Conservation (phyloP, 768 basidiomycete species). For the Galerina sulciceps region DNA sequence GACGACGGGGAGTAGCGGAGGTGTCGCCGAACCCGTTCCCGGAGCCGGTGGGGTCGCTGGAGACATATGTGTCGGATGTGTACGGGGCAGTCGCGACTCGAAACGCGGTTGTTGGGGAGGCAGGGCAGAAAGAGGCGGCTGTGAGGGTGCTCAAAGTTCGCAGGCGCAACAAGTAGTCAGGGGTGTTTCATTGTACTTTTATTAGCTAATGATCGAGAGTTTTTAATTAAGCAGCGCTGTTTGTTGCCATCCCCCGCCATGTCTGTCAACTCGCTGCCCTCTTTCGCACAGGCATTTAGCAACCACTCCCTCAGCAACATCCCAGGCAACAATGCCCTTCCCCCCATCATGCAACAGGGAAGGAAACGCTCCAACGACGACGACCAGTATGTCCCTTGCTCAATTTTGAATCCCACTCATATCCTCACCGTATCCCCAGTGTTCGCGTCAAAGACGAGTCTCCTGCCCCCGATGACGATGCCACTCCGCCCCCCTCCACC, state of each 20-base stretch:
- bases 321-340: constrained; percentile 58
- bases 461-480: constrained; percentile 36
- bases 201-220: constrained; percentile 2
- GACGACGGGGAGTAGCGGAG: constrained; percentile 37
- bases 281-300: constrained; percentile 80
- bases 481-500: constrained; percentile 43
- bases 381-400: constrained; percentile 47
- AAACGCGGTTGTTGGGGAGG: constrained; percentile 41
- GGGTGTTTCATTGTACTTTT: constrained; percentile 13
- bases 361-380: constrained; percentile 53
- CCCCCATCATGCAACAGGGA: constrained; percentile 61
- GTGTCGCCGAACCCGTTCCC: constrained; percentile 70
- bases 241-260: constrained; percentile 39
- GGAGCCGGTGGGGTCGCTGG: constrained; percentile 63
- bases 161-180: constrained; percentile 53
- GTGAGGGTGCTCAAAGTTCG: constrained; percentile 64
- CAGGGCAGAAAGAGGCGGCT: constrained; percentile 11
- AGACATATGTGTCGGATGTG: constrained; percentile 63
- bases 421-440: neutral
- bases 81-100: constrained; percentile 60
- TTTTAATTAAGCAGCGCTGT: constrained; percentile 16
- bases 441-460: constrained; percentile 68
- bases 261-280: constrained; percentile 70
- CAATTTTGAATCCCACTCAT: no score
- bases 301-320: constrained; percentile 56